Base-by-base conservation (phyloP, 176 grass and related monocot species). In the Dendrocalamus sinicus region DNA sequence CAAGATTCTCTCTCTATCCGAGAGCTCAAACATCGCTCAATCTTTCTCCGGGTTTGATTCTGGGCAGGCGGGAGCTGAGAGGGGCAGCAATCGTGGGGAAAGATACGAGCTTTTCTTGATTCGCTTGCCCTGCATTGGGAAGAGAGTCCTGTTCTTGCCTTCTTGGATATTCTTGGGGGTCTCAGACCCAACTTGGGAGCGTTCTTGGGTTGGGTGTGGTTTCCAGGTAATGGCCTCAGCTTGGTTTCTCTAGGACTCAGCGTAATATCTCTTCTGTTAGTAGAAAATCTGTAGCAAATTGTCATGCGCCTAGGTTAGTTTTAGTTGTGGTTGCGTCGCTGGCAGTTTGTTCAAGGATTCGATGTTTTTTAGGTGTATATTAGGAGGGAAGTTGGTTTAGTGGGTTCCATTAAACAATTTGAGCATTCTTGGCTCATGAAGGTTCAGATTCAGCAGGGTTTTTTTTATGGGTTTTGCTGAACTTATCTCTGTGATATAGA, bases 31-130 rank as follows among this genome's bases (percentile, higher is more conserved):
- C 79, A 15, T 53, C 23, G 65, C 37, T 19, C 45, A 17, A 44
- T 40, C 89, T 17, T 14, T 8, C 54, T 59, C 67, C 73, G 3
- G 59, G 73, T 11, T 48, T 45, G 68, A 17, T 79, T 79, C 77
- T 16, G 46, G 41, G 19, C n/a, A 24, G 58, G n/a, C 9, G 55
- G 55, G 55, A 17, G 40, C 41, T 48, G 84, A 67, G 32, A 26
- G 64, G 16, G 16, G 39, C 59, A 69, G 20, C 8, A 43, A 9
- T 35, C 24, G 47, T 4, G 78, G 78, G 61, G 39, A 82, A 83
- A 88, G 55, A n/a, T 44, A 61, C 43, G 65, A 83, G 16, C 73
- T 90, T 72, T 86, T 86, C 72, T 86, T 69, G 61, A 73, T 79
- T 70, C 23, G 70, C 52, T 16, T 54, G 58, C 37, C 12, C 81